Evolutionary conservation across 805 yeast species (phyloP).

Genomic region (Saccharomycopsis microspora): DNA sequence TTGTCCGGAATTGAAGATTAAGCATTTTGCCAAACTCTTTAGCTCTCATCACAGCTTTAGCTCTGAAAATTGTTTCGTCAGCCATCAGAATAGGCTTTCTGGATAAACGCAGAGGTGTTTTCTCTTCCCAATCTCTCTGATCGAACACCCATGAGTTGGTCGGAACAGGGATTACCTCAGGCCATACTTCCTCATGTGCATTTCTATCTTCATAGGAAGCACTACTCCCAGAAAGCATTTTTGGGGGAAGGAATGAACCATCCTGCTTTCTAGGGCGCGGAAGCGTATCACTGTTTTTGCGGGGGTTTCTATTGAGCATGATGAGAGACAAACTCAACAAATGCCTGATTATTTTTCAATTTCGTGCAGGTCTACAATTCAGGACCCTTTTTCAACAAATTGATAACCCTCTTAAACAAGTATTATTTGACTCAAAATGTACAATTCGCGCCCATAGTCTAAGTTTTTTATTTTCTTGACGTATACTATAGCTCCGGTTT

Average conservation of each 20-base stretch:
- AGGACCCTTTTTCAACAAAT: no score
- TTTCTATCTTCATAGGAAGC: neutral
- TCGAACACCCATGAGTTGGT: constrained; percentile 14
- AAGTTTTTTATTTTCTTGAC: no score
- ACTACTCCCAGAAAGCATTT: neutral
- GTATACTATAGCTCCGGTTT: no score
- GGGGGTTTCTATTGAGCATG: no score
- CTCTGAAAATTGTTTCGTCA: constrained; percentile 9
- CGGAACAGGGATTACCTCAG: constrained; percentile 14
- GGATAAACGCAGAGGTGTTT: constrained; percentile 7
- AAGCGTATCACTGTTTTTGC: no score
- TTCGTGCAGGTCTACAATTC: no score
- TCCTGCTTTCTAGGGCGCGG: no score
- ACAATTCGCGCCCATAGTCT: no score
- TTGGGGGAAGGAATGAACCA: neutral
- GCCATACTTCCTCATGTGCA: constrained; percentile 13
- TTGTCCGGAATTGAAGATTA: constrained; percentile 8
- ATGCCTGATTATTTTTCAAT: no score
- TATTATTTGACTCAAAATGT: no score
- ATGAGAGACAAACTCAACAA: no score
- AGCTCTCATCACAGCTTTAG: constrained; percentile 5
- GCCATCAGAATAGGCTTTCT: constrained; percentile 1
- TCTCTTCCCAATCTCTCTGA: constrained; percentile 9
- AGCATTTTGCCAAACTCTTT: constrained; percentile 7
- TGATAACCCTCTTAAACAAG: no score